phyloP scores from a whole-genome alignment of 1,139 yeast species.

The Komagataea norvegica region DNA sequence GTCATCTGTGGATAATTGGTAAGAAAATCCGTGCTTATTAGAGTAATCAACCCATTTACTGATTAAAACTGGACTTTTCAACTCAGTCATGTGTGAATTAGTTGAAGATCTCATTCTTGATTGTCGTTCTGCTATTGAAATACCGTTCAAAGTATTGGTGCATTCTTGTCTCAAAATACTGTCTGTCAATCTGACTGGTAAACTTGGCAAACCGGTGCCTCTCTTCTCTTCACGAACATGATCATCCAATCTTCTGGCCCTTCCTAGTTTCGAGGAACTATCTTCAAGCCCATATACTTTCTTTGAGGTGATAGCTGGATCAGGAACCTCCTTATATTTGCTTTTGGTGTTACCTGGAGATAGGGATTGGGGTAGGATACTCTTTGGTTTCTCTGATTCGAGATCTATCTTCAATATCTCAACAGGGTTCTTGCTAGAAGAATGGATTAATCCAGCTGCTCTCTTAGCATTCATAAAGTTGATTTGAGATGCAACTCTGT shows the following conservation, averaged over 20 bases:
- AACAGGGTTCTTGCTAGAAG: slow-evolving; percentile 54
- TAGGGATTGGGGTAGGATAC: slow-evolving; percentile 79
- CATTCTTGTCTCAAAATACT: slow-evolving; percentile 40
- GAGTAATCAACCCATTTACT: slow-evolving; percentile 98
- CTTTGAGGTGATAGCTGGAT: slow-evolving; percentile 23
- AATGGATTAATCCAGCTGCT: slow-evolving; percentile 54
- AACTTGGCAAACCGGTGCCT: slow-evolving; percentile 11
- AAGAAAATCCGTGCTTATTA: slow-evolving; percentile 91
- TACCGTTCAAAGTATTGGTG: slow-evolving; percentile 38
- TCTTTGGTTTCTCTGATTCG: slow-evolving; percentile 62
- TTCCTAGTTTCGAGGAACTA: slow-evolving; percentile 18
- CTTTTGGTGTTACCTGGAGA: slow-evolving; percentile 90
- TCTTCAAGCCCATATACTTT: slow-evolving; percentile 23
- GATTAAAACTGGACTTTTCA: slow-evolving; percentile 67
- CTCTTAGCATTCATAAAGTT: slow-evolving; percentile 69
- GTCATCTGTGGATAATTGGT: slow-evolving; percentile 84
- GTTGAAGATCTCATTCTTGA: slow-evolving; percentile 32
- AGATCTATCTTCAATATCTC: slow-evolving; percentile 67
- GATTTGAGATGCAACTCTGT: slow-evolving; percentile 55
- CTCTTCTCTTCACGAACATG: slow-evolving; percentile 4
- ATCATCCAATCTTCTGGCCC: slow-evolving; percentile 26
- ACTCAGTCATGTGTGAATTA: slow-evolving; percentile 23
- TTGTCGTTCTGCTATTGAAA: slow-evolving; percentile 38
- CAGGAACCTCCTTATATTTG: slow-evolving; percentile 65
- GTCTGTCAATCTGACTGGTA: slow-evolving; percentile 29